phyloP scores from a whole-genome alignment of 2,329 filamentous ascomycete genomes.

The Colletotrichum orchidophilum region DNA sequence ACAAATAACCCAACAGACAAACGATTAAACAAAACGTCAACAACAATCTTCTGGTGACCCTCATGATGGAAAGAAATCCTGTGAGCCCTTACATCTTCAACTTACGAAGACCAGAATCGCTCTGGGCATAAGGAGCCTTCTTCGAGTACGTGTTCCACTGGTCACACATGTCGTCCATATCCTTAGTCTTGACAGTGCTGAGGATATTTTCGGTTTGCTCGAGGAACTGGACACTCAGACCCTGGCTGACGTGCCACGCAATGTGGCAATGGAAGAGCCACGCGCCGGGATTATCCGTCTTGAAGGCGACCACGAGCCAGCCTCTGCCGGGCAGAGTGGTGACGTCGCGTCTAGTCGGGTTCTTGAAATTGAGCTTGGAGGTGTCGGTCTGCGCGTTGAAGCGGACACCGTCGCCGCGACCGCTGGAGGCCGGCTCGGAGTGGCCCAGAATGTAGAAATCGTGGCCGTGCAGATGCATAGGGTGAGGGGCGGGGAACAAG shows the following conservation, averaged over 20 bases:
- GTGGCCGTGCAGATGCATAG: conserved; percentile 43
- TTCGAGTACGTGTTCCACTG: conserved; percentile 16
- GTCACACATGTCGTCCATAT: conserved; percentile 14
- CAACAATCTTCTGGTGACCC: neutral
- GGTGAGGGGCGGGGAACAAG: conserved; percentile 25
- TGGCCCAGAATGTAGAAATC: conserved; percentile 56
- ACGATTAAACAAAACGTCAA: neutral
- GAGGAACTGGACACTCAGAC: conserved; percentile 62
- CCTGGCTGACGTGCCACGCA: conserved; percentile 58
- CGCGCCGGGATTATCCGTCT: conserved; percentile 59
- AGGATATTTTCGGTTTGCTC: conserved; percentile 43
- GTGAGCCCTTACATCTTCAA: neutral
- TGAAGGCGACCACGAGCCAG: conserved; percentile 57
- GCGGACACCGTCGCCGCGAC: conserved; percentile 15
- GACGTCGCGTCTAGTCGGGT: conserved; percentile 58
- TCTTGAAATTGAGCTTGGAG: conserved; percentile 47
- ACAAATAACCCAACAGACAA: neutral
- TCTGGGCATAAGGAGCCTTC: conserved; percentile 5
- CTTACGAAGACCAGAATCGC: conserved; percentile 20
- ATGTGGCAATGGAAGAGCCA: conserved; percentile 60
- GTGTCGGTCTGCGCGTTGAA: conserved; percentile 44
- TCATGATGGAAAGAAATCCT: too few relatives aligned
- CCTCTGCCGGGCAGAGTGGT: conserved; percentile 53
- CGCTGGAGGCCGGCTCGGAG: conserved; percentile 30
- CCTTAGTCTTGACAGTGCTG: neutral